Conservation (phyloP, 2,329 filamentous ascomycete species). For the Lachnellula cervina region DNA sequence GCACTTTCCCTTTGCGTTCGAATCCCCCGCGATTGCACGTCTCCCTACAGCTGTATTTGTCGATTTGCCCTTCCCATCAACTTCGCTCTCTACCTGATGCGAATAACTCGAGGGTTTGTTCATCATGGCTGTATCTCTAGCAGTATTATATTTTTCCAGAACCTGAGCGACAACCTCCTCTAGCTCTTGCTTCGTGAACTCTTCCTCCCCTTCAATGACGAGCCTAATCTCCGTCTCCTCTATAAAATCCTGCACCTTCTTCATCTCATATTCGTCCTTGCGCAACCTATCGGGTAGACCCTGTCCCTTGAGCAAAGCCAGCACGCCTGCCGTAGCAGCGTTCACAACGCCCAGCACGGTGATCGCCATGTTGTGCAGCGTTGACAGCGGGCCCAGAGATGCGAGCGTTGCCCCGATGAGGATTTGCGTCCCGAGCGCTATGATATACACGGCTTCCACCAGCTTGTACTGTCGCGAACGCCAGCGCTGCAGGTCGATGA, state of each 20-base stretch:
- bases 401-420: constrained; percentile 45
- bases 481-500: constrained; percentile 33
- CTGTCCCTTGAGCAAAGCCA: constrained; percentile 51
- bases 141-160: constrained; percentile 24
- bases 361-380: constrained; percentile 47
- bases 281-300: constrained; percentile 44
- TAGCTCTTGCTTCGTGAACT: constrained; percentile 17
- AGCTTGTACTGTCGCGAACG: constrained; percentile 33
- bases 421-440: constrained; percentile 42
- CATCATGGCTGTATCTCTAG: constrained; percentile 27
- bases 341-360: constrained; percentile 58
- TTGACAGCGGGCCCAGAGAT: constrained; percentile 40
- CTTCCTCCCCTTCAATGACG: constrained; percentile 24
- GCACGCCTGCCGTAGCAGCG: constrained; percentile 56
- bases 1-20: constrained; percentile 5
- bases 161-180: constrained; percentile 21
- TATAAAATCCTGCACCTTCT: constrained; percentile 47
- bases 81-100: constrained; percentile 16
- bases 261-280: constrained; percentile 43
- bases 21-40: background rate
- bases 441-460: constrained; percentile 37
- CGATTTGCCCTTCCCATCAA: background rate
- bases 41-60: constrained; percentile 1
- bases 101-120: constrained; percentile 24
- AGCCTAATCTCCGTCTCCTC: constrained; percentile 48